Evolutionary conservation across 169 alveolate genomes (phyloP).

Genomic region (Cryptosporidium canis): DNA sequence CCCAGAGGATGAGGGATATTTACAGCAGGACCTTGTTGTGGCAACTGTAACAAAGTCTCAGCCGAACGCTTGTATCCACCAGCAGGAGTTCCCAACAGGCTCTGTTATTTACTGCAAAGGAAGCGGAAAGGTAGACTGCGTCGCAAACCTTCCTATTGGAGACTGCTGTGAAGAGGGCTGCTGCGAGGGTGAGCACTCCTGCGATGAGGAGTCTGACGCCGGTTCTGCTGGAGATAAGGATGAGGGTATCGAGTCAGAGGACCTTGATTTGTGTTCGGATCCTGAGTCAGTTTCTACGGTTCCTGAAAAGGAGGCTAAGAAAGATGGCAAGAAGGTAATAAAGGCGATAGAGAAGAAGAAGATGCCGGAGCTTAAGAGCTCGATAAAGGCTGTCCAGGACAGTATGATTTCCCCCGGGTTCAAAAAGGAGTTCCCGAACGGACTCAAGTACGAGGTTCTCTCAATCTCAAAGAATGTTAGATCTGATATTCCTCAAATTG

Average conservation of each 20-base stretch:
- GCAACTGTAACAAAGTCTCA: constrained; percentile 61
- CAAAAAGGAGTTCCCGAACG: constrained; percentile 40
- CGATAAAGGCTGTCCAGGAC: neutral
- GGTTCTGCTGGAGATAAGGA: neutral
- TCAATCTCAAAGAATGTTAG: constrained; percentile 37
- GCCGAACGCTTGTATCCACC: constrained; percentile 55
- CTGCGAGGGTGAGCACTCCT: neutral
- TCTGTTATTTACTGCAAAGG: constrained; percentile 58
- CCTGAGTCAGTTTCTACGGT: neutral
- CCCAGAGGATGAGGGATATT: neutral
- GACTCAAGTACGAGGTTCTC: constrained; percentile 56
- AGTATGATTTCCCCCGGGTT: constrained; percentile 43
- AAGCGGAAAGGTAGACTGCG: constrained; percentile 34
- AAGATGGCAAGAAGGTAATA: neutral
- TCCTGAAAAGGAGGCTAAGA: neutral
- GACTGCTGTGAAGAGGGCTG: constrained; percentile 1
- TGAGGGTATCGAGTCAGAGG: neutral
- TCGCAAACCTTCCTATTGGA: constrained; percentile 42
- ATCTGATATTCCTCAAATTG: constrained; percentile 58
- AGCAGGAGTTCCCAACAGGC: constrained; percentile 34
- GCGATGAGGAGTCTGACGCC: neutral
- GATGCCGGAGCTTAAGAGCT: neutral
- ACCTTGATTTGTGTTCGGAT: neutral
- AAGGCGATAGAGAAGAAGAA: neutral
- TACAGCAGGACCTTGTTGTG: neutral